These are phyloP conservation scores for Herpetomonas muscarum DNA, from an alignment of 208 protist genomes.

Conservation along the genomic window DNA sequence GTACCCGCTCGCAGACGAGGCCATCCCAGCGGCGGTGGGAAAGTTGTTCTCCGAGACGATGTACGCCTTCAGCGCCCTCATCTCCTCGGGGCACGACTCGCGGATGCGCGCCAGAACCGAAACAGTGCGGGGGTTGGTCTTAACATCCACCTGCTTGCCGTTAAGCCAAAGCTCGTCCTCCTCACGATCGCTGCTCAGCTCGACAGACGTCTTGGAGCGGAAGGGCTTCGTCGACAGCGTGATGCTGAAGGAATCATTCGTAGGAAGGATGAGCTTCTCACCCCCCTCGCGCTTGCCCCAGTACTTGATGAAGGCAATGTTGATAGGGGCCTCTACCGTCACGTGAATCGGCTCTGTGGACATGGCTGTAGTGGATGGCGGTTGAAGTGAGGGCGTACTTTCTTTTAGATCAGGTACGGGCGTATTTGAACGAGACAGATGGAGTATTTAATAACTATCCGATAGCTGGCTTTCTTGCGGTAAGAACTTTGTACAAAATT, in stretches of 20 bases:
- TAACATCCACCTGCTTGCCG: constrained; percentile 74
- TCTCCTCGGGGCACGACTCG: constrained; percentile 37
- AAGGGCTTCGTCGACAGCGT: constrained; percentile 95
- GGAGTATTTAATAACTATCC: neutral
- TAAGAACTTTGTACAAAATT: too few species aligned
- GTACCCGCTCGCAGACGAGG: constrained; percentile 98
- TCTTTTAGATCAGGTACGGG: neutral
- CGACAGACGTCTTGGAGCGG: constrained; percentile 93
- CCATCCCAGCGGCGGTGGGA: constrained; percentile 98
- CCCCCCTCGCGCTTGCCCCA: constrained; percentile 98
- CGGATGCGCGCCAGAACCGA: constrained; percentile 71
- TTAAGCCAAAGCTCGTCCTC: constrained; percentile 96
- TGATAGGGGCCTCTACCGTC: constrained; percentile 96
- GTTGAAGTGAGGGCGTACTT: neutral
- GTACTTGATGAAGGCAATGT: constrained; percentile 99
- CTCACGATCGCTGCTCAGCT: constrained; percentile 49
- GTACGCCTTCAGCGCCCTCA: constrained; percentile 65
- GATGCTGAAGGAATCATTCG: constrained; percentile 97
- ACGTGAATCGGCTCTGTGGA: constrained; percentile 24
- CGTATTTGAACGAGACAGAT: neutral
- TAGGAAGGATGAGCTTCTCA: constrained; percentile 90
- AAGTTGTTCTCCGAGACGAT: constrained; percentile 98
- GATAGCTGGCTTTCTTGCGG: too few species aligned
- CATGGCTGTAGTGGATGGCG: constrained; percentile 7
- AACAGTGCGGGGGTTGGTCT: constrained; percentile 62